These are phyloP conservation scores for Magnaporthiopsis rhizophila DNA, from an alignment of 2,329 filamentous ascomycete species.

Conservation along the genomic window DNA sequence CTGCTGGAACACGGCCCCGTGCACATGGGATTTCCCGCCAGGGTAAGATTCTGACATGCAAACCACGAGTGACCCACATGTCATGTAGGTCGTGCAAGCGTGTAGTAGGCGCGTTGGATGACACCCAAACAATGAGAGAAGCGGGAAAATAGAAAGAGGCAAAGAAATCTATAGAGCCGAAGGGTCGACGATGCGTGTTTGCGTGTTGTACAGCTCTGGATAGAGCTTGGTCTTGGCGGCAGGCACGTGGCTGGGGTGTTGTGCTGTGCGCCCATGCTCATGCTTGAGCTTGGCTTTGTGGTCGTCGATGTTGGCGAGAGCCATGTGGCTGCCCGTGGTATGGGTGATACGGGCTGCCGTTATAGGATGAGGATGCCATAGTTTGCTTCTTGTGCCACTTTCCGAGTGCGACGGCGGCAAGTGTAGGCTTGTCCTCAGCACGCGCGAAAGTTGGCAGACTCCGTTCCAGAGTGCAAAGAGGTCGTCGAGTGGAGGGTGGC, in stretches of 20 bases:
- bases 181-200: not conserved
- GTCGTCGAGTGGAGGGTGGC: not conserved
- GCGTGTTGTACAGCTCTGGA: not conserved
- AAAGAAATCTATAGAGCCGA: not conserved
- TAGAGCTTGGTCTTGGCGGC: not conserved
- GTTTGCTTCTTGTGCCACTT: not conserved
- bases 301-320: not conserved
- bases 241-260: not conserved
- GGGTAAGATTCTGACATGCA: not conserved
- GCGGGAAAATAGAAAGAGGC: not conserved
- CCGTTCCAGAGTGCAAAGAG: too few relatives aligned
- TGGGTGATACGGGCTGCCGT: not conserved
- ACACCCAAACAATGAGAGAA: not conserved
- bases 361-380: not conserved
- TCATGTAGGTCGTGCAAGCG: not conserved
- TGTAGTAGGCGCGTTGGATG: not conserved
- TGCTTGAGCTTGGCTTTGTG: not conserved
- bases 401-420: not conserved
- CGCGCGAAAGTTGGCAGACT: not conserved
- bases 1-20: not conserved
- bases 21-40: not conserved
- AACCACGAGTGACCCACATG: not conserved
- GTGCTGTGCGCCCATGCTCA: not conserved
- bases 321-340: not conserved
- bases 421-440: not conserved